Evolutionary conservation across 176 grass and related monocot genomes (phyloP), one percentile per base, ranked within the genome.

Genomic region (Secale cereale): DNA sequence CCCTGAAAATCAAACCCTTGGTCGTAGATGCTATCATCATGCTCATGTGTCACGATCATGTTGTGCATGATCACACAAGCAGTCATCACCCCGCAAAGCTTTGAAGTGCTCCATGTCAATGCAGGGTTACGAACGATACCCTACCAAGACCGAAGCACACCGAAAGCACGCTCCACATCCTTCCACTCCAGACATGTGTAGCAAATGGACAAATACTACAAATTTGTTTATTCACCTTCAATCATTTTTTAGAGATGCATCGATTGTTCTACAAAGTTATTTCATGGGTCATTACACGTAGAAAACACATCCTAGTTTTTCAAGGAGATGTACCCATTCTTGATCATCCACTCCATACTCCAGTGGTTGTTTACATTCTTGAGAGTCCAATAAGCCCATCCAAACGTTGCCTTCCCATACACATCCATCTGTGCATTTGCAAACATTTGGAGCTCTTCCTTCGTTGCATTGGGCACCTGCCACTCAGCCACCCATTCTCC

Each of bases 341-440:
- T 48, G 16, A 97, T 97, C 94, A 97, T 97, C 94, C 91, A 97
- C 74, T 91, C 43, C 72, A 91, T 80, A 35, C 80, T 97, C 94
- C 94, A 94, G 60, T 89, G 89, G 32, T 86, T 3, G 0, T 91
- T 7, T 11, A 88, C 79, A 57, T 91, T 86, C 74, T 94, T 91
- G 36, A 91, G 57, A 7, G 79, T 82, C 91, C 94, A 97, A 10
- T 94, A 97, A 0, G 91, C 43, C 94, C 91, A 97, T 67, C 94
- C 94, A 59, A 97, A 94, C n/a, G 87, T 88, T 0, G 91, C 89
- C 20, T 17, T 3, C 23, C 87, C 87, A 10, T 91, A 97, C 1
- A 97, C 89, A 1, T 81, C 45, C n/a, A 88, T 20, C 9, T 93
- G 91, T 8, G 36, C 82, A 11, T 93, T 65, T 1, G 71, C 88